Conservation (phyloP, 345 rosid species). For the Clausena lansium region DNA sequence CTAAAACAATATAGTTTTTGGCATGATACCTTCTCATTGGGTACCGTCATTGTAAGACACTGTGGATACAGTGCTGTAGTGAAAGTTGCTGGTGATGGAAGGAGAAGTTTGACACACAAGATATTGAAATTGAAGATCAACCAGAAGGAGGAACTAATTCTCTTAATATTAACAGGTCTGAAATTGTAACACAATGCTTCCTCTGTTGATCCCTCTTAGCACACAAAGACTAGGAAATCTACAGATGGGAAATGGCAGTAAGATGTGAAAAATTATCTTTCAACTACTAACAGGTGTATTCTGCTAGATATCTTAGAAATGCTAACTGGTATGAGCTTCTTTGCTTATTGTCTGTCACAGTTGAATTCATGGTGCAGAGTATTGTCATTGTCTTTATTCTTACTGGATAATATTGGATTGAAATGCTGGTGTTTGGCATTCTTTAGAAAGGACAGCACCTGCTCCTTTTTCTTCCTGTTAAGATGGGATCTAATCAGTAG, state of each 20-base stretch:
- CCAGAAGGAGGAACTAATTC: constrained; percentile 68
- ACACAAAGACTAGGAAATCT: constrained; percentile 4
- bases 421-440: constrained; percentile 5
- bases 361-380: not conserved
- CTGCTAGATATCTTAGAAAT: not conserved
- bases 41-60: constrained; percentile 51
- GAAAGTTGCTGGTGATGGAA: constrained; percentile 50
- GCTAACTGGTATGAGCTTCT: not conserved
- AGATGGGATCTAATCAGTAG: not conserved
- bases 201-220: not conserved
- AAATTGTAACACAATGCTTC: constrained; percentile 25
- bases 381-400: not conserved
- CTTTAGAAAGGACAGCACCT: constrained; percentile 3
- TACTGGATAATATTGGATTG: not conserved
- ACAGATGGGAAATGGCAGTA: not conserved
- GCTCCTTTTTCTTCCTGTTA: not conserved
- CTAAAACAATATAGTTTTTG: constrained; percentile 16
- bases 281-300: not conserved
- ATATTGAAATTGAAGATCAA: constrained; percentile 57
- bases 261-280: constrained; percentile 1
- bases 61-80: constrained; percentile 60
- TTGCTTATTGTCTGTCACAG: constrained; percentile 1
- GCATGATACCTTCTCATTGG: constrained; percentile 56
- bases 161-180: constrained; percentile 62
- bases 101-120: constrained; percentile 33